Evolutionary conservation across 192 early-diverging fungal genomes (phyloP).

Genomic region (Pecoramyces ruminantium): DNA sequence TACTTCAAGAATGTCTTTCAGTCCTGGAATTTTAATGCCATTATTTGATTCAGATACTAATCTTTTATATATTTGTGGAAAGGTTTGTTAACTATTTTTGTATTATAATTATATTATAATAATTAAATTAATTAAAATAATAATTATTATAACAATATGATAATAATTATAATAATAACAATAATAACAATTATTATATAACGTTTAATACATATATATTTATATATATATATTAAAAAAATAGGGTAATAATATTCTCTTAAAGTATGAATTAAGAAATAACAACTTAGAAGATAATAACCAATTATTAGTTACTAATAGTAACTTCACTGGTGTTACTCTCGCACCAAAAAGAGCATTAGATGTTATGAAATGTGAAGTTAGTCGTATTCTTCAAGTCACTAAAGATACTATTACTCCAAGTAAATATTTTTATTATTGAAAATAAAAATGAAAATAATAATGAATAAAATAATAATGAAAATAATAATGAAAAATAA

Average conservation of each 20-base stretch:
- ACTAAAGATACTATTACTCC: slow-evolving; percentile 48
- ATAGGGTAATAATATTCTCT: not conserved
- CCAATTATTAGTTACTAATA: slow-evolving; percentile 18
- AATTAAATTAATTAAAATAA: no score
- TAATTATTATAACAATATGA: no score
- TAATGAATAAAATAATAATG: no score
- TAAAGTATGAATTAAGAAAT: not conserved
- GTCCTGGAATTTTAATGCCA: slow-evolving; percentile 50
- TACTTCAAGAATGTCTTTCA: slow-evolving; percentile 43
- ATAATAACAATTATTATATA: no score
- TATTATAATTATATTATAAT: no score
- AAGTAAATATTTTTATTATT: slow-evolving; percentile 16
- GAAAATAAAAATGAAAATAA: not conserved
- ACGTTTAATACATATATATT: slow-evolving; percentile 29
- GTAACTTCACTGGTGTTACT: slow-evolving; percentile 31
- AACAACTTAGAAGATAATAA: slow-evolving; percentile 10
- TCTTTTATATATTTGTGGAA: slow-evolving; percentile 49
- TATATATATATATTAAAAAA: not conserved
- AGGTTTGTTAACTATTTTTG: slow-evolving; percentile 46
- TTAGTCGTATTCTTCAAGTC: slow-evolving; percentile 35
- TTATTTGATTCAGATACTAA: slow-evolving; percentile 69
- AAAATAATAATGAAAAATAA: no score
- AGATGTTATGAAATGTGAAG: slow-evolving; percentile 55
- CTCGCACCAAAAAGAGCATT: slow-evolving; percentile 50
- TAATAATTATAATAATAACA: no score